Percentiles rank a stretch among this genome's conserved stretches.
Evolutionary conservation across 2,329 filamentous ascomycete species (phyloP).

Genomic region (Curvularia lunata): DNA sequence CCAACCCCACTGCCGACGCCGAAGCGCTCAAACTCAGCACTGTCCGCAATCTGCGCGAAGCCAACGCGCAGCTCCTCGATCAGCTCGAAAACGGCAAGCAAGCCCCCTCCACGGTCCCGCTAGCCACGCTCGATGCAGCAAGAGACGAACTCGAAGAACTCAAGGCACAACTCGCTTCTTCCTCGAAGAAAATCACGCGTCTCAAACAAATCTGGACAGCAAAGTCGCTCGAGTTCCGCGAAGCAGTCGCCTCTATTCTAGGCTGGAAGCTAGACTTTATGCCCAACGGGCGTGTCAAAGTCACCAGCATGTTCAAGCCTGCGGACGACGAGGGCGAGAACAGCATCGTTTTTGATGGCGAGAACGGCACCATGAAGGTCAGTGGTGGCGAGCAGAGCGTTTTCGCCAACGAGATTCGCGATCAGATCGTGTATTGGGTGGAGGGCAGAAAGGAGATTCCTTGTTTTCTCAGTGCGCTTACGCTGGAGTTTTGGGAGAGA

Average conservation of each 20-base stretch:
- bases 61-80: slow-evolving; percentile 82
- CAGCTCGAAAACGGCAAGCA: slow-evolving; percentile 62
- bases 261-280: slow-evolving; percentile 97
- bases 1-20: slow-evolving; percentile 88
- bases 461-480: slow-evolving; percentile 88
- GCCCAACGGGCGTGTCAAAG: slow-evolving; percentile 94
- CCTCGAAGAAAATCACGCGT: slow-evolving; percentile 81
- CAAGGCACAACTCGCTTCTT: slow-evolving; percentile 59
- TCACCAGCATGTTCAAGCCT: slow-evolving; percentile 84
- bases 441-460: slow-evolving; percentile 92
- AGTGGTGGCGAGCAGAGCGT: slow-evolving; percentile 84
- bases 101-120: slow-evolving; percentile 67
- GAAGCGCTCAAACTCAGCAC: slow-evolving; percentile 85
- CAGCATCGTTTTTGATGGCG: slow-evolving; percentile 82
- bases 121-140: slow-evolving; percentile 75
- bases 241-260: slow-evolving; percentile 88
- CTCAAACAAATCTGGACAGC: slow-evolving; percentile 91
- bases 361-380: slow-evolving; percentile 97
- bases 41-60: slow-evolving; percentile 75
- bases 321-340: slow-evolving; percentile 65
- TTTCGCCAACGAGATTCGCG: slow-evolving; percentile 84
- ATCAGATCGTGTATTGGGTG: slow-evolving; percentile 94
- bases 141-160: slow-evolving; percentile 74
- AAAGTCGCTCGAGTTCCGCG: slow-evolving; percentile 93
- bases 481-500: slow-evolving; percentile 90